Percentiles rank a stretch among this genome's conserved stretches.
These are phyloP conservation scores for Pichia heedii DNA, from an alignment of 805 yeast species.

Conservation along the genomic window DNA sequence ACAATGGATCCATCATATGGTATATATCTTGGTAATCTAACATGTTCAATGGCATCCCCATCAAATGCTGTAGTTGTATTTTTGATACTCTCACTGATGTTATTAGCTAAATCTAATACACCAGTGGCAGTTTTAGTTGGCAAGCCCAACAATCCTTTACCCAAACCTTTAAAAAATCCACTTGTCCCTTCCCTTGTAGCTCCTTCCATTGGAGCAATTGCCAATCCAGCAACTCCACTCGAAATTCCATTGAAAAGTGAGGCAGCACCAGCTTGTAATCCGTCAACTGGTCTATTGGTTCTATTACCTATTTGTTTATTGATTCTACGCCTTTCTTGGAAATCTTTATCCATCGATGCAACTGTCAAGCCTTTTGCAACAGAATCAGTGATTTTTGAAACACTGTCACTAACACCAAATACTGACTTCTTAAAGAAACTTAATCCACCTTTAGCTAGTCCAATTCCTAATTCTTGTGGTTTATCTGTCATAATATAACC, in stretches of 20 bases:
- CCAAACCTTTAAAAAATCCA: constrained; percentile 90
- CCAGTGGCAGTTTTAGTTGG: constrained; percentile 98
- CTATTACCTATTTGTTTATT: constrained; percentile 60
- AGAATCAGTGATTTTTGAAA: constrained; percentile 88
- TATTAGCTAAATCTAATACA: constrained; percentile 82
- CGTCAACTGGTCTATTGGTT: constrained; percentile 79
- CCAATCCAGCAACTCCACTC: constrained; percentile 85
- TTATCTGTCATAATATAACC: constrained; percentile 91
- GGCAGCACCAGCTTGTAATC: constrained; percentile 77
- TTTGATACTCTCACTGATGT: constrained; percentile 87
- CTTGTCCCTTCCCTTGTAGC: constrained; percentile 81
- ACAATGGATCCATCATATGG: constrained; percentile 63
- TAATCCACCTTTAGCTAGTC: constrained; percentile 91
- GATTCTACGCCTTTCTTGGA: constrained; percentile 76
- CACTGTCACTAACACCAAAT: constrained; percentile 88
- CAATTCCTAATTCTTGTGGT: constrained; percentile 93
- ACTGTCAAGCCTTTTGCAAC: constrained; percentile 89
- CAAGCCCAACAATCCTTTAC: constrained; percentile 88
- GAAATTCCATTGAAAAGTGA: constrained; percentile 81
- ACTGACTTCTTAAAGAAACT: constrained; percentile 92
- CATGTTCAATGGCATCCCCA: constrained; percentile 63
- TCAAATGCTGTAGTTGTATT: constrained; percentile 89
- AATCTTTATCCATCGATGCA: constrained; percentile 78
- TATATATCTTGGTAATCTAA: constrained; percentile 74
- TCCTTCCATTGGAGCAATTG: constrained; percentile 84